A percentile compares a stretch with the other conserved stretches of the same genome.
Evolutionary conservation across 768 basidiomycete genomes (phyloP).

Genomic region (Lactarius trivialis): DNA sequence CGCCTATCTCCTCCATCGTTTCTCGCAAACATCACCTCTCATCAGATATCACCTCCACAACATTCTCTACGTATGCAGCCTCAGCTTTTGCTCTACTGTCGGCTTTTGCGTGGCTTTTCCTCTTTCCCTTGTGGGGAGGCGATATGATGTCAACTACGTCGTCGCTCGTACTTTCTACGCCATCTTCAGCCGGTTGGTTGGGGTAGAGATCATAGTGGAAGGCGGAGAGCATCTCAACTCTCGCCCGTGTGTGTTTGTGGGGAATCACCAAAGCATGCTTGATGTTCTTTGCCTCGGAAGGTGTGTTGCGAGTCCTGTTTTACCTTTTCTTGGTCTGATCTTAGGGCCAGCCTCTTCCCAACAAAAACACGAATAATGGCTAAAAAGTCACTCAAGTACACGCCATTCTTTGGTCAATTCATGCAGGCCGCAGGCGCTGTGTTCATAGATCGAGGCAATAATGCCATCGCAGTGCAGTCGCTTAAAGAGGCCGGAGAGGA

Average conservation of each 20-base stretch:
- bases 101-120: conserved; percentile 61
- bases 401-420: conserved; percentile 81
- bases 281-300: conserved; percentile 79
- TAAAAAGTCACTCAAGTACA: conserved; percentile 82
- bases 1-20: conserved; percentile 52
- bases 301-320: conserved; percentile 38
- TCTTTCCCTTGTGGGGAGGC: conserved; percentile 58
- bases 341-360: conserved; percentile 52
- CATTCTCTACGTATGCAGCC: conserved; percentile 62
- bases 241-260: conserved; percentile 70
- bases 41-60: conserved; percentile 69
- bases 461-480: conserved; percentile 62
- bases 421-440: conserved; percentile 86
- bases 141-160: conserved; percentile 74
- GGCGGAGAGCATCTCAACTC: conserved; percentile 74
- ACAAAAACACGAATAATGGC: conserved; percentile 81
- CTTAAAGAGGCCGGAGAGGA: conserved; percentile 69
- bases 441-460: conserved; percentile 86
- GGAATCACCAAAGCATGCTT: conserved; percentile 91
- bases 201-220: conserved; percentile 70
- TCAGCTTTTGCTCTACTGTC: conserved; percentile 62
- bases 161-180: conserved; percentile 81
- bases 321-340: conserved; percentile 6
- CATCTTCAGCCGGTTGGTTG: conserved; percentile 55
- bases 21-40: conserved; percentile 48